Evolutionary conservation across 768 basidiomycete genomes (phyloP).

Genomic region (Pleurotus citrinopileatus): DNA sequence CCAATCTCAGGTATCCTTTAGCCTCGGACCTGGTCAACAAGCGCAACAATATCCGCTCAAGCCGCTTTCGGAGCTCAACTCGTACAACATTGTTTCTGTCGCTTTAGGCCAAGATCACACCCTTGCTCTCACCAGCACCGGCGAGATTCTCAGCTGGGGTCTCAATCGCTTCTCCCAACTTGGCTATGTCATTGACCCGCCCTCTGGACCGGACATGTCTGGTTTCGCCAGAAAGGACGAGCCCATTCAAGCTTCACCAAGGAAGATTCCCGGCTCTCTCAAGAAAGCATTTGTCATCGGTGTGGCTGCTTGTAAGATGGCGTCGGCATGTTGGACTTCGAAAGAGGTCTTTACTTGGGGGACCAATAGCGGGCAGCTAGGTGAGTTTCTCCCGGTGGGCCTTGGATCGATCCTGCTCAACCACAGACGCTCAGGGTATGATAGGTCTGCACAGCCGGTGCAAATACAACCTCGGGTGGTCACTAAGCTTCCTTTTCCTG

Average conservation of each 20-base stretch:
- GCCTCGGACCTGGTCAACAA: conserved; percentile 73
- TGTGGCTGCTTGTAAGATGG: conserved; percentile 81
- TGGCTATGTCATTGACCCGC: conserved; percentile 74
- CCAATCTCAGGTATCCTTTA: conserved; percentile 22
- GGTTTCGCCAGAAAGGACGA: conserved; percentile 54
- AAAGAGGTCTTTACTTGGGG: conserved; percentile 85
- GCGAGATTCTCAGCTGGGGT: conserved; percentile 91
- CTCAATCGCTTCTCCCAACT: conserved; percentile 86
- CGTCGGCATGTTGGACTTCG: conserved; percentile 87
- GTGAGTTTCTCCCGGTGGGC: conserved; percentile 41
- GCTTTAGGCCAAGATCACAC: conserved; percentile 96
- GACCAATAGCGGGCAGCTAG: conserved; percentile 89
- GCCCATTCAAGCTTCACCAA: conserved; percentile 71
- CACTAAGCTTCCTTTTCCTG: conserved; percentile 68
- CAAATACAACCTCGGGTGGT: conserved; percentile 81
- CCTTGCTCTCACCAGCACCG: conserved; percentile 72
- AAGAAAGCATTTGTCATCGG: conserved; percentile 79
- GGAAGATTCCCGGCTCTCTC: conserved; percentile 69
- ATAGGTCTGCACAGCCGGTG: conserved; percentile 66
- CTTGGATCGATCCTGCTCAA: not conserved
- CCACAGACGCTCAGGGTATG: conserved; percentile 55
- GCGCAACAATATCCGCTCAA: conserved; percentile 71
- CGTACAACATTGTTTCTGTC: conserved; percentile 57
- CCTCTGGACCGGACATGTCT: conserved; percentile 24
- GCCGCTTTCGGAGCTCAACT: conserved; percentile 49